Evolutionary conservation across 441 rosid species (phyloP).

Genomic region (Mallotus japonicus): DNA sequence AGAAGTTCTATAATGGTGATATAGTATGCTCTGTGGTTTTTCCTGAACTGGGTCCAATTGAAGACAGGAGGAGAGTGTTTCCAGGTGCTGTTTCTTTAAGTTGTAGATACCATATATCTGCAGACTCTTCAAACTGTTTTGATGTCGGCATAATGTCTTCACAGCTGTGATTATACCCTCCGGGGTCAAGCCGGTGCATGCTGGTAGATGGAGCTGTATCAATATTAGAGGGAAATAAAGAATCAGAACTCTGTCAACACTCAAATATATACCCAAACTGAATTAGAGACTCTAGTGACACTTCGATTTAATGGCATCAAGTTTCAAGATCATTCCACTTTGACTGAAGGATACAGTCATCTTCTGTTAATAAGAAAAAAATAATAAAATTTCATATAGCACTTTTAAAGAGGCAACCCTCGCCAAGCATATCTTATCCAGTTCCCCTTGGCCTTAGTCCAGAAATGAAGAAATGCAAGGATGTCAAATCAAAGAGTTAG

Average conservation of each 20-base stretch:
- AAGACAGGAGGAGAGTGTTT: conserved; percentile 50
- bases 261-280: background rate
- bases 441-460: conserved; percentile 33
- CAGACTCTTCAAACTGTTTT: conserved; percentile 46
- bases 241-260: background rate
- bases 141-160: conserved; percentile 39
- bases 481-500: background rate
- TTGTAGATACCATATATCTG: conserved; percentile 63
- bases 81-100: conserved; percentile 52
- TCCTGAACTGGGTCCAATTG: conserved; percentile 26
- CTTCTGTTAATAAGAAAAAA: too few relatives aligned
- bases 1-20: conserved; percentile 33
- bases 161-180: conserved; percentile 64
- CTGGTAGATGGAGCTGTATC: conserved; percentile 55
- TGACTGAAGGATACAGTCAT: background rate
- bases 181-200: conserved; percentile 64
- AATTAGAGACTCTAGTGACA: background rate
- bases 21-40: conserved; percentile 30
- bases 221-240: background rate
- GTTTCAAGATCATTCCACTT: too few relatives aligned
- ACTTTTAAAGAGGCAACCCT: background rate
- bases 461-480: background rate
- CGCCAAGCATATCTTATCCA: conserved; percentile 23
- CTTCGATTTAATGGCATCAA: background rate
- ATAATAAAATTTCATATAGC: too few relatives aligned